Conservation (phyloP, 2,329 filamentous ascomycete genomes). For the Colletotrichum siamense region DNA sequence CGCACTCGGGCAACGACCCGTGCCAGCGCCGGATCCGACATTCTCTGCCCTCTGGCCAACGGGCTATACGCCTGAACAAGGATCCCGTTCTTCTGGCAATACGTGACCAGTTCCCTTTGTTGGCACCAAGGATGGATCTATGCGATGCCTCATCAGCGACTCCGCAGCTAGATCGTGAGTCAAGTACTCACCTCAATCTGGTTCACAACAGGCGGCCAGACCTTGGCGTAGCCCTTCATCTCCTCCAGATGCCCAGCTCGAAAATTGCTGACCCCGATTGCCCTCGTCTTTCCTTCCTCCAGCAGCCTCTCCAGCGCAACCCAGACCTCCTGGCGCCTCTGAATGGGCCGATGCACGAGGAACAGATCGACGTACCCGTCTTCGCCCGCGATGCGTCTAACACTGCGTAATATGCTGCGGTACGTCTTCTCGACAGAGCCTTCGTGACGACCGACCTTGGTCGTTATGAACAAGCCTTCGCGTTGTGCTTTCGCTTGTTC, state of each 20-base stretch:
- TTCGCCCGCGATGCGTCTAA: conserved; percentile 61
- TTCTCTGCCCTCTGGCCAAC: conserved; percentile 35
- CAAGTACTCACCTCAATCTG: conserved; percentile 68
- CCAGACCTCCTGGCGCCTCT: conserved; percentile 68
- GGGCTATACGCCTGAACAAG: conserved; percentile 45
- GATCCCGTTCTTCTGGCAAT: conserved; percentile 82
- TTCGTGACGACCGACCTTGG: conserved; percentile 66
- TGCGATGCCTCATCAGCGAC: conserved; percentile 35
- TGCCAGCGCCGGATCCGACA: conserved; percentile 59
- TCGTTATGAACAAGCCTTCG: conserved; percentile 71
- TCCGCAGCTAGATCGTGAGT: not conserved
- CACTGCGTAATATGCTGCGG: conserved; percentile 62
- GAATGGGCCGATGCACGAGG: conserved; percentile 69
- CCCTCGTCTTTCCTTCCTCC: conserved; percentile 63
- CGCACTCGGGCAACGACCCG: not conserved
- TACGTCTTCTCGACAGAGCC: conserved; percentile 64
- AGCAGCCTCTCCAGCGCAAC: conserved; percentile 67
- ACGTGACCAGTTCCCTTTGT: conserved; percentile 42
- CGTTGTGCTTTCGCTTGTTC: conserved; percentile 23
- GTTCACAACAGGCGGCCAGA: conserved; percentile 75
- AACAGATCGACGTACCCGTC: conserved; percentile 75
- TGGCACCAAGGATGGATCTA: conserved; percentile 79
- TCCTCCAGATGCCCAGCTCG: conserved; percentile 72
- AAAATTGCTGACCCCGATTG: conserved; percentile 78
- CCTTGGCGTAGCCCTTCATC: conserved; percentile 67